Evolutionary conservation across 352 stramenopile genomes (phyloP).

Genomic region (Elongisporangium senticosum): DNA sequence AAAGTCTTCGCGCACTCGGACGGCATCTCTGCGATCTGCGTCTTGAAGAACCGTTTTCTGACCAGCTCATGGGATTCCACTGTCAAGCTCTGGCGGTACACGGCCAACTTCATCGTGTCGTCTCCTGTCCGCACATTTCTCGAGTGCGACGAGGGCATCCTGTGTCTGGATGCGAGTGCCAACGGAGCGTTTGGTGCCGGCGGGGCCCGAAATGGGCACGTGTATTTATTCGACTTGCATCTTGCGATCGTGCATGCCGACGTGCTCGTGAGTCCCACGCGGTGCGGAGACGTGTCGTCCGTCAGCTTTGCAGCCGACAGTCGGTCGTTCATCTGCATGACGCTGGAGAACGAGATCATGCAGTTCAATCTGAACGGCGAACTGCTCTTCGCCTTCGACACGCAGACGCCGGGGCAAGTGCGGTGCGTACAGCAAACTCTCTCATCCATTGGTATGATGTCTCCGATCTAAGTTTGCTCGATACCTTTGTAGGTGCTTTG

Average conservation of each 20-base stretch:
- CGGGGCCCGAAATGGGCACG: constrained; percentile 44
- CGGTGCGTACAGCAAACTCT: constrained; percentile 15
- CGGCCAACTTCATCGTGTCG: constrained; percentile 37
- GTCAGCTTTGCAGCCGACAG: constrained; percentile 46
- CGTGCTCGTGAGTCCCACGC: constrained; percentile 26
- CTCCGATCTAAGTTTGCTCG: background rate
- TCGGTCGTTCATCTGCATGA: constrained; percentile 59
- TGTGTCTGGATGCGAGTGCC: constrained; percentile 60
- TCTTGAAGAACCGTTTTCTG: constrained; percentile 49
- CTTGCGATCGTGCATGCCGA: constrained; percentile 17
- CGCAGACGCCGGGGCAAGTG: constrained; percentile 45
- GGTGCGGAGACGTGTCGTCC: constrained; percentile 38
- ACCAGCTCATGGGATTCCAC: constrained; percentile 78
- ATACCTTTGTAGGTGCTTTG: constrained; percentile 51
- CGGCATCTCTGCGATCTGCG: constrained; percentile 63
- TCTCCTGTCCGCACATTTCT: constrained; percentile 49
- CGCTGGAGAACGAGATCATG: constrained; percentile 59
- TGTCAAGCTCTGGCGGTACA: constrained; percentile 74
- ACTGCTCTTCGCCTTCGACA: constrained; percentile 41
- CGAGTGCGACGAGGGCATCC: constrained; percentile 56
- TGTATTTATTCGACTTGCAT: constrained; percentile 51
- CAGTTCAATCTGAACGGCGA: constrained; percentile 50
- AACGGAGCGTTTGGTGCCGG: constrained; percentile 43
- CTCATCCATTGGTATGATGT: background rate
- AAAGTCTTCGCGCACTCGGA: constrained; percentile 60